Base-by-base conservation (phyloP, 192 early-diverging fungal genomes). In the Neocallimastix lanati region DNA sequence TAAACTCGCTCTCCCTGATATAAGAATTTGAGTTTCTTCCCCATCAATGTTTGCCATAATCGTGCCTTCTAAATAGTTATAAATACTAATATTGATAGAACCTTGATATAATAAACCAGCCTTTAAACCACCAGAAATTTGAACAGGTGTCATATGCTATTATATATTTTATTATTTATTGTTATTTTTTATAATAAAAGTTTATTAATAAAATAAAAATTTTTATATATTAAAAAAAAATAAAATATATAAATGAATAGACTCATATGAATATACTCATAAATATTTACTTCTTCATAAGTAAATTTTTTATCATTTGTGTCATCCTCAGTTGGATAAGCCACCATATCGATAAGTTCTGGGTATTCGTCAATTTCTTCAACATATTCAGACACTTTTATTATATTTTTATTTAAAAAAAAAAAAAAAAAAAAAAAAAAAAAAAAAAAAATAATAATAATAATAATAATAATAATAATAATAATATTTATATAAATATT, bases 261-360 rank as follows among this genome's bases (percentile, higher is more conserved):
- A 33, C 11, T 33, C 4, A 33, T 18, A 50, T 16, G 28, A 80
- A 18, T 28, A n/a, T 14, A 25, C 87, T 12, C 81, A 77, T 76
- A 88, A 88, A 28, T 86, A 81, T 9, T 79, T 78, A 92, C 87
- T 79, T 92, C 92, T 29, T 91, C 87, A 82, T 92, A 93, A 21
- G 85, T 78, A 76, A 91, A 87, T 77, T 87, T 87, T 80, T 90
- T 88, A 29, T 86, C 91, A 3, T 82, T 83, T 12, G 81, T 28
- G 13, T 80, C 85, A 28, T 79, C 78, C 7, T 90, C 86, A 37
- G 82, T 86, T 6, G 87, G 85, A 29, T 82, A 81, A 30, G 91
- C 88, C 78, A 97, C 89, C 93, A 99, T 96, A 79, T 99, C 96
- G 77, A 93, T 81, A n/a, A 99, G 87, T 83, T 98, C 95, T 9